Conservation (phyloP, 2,329 filamentous ascomycete species). For the Pseudonectria buxi region DNA sequence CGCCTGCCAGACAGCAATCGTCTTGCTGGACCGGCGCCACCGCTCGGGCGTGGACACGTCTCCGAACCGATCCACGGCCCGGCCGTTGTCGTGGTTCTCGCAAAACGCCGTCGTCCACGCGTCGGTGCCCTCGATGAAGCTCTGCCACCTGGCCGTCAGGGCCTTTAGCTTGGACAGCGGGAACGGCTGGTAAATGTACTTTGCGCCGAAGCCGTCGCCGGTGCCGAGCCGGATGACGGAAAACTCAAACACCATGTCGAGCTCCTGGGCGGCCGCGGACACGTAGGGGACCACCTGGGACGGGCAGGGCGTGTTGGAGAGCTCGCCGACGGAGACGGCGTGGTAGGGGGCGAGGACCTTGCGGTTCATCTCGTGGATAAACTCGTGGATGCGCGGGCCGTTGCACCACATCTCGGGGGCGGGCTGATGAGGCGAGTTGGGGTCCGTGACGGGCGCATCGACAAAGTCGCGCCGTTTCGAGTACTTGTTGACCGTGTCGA, state of each 20-base stretch:
- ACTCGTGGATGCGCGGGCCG: slow-evolving; percentile 57
- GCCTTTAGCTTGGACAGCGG: slow-evolving; percentile 37
- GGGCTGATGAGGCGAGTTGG: slow-evolving; percentile 32
- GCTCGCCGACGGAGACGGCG: slow-evolving; percentile 57
- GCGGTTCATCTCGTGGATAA: slow-evolving; percentile 50
- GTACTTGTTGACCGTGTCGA: slow-evolving; percentile 64
- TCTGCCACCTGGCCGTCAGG: slow-evolving; percentile 41
- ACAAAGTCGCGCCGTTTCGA: slow-evolving; percentile 53
- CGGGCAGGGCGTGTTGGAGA: slow-evolving; percentile 48
- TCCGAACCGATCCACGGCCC: slow-evolving; percentile 50
- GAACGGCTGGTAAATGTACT: slow-evolving; percentile 45
- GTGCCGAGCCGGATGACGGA: slow-evolving; percentile 49
- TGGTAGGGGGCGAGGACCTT: slow-evolving; percentile 47
- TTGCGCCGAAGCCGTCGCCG: slow-evolving; percentile 38
- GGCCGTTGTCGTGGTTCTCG: slow-evolving; percentile 59
- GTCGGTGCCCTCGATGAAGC: slow-evolving; percentile 41
- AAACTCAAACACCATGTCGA: slow-evolving; percentile 58
- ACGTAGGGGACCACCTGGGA: slow-evolving; percentile 49
- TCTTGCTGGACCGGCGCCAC: slow-evolving; percentile 42
- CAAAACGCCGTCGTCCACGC: slow-evolving; percentile 55
- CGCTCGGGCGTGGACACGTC: slow-evolving; percentile 36
- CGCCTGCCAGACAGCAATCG: slow-evolving; percentile 43
- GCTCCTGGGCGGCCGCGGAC: slow-evolving; percentile 42
- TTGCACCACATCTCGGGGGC: slow-evolving; percentile 49
- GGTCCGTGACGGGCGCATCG: slow-evolving; percentile 42